Conservation (phyloP, 2,329 filamentous ascomycete genomes). For the Diplodia scrobiculata region DNA sequence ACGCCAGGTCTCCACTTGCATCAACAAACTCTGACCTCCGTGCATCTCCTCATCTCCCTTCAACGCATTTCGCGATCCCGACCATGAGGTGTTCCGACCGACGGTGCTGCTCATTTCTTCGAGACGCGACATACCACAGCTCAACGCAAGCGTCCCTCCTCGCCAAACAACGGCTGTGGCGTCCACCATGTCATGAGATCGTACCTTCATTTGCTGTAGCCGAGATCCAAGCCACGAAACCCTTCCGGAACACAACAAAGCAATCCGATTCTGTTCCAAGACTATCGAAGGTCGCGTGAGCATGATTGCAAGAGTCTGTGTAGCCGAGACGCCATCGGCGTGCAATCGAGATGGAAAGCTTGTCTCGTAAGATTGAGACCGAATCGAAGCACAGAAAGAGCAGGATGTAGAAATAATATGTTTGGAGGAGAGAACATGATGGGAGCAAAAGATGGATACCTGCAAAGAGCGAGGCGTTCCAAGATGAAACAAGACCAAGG, state of each 20-base stretch:
- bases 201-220: not conserved
- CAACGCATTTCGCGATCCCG: not conserved
- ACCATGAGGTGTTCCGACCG: not conserved
- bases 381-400: not conserved
- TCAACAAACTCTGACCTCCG: not conserved
- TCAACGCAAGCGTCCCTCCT: not conserved
- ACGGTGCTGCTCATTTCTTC: not conserved
- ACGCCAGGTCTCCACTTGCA: constrained; percentile 16
- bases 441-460: too few species aligned
- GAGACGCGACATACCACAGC: not conserved
- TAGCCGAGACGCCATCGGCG: not conserved
- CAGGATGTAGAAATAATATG: not conserved
- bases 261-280: not conserved
- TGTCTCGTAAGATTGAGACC: not conserved
- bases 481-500: not conserved
- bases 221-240: not conserved
- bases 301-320: not conserved
- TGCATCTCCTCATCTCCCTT: not conserved
- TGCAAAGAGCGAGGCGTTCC: not conserved
- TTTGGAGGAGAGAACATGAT: too few species aligned
- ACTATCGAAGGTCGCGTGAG: not conserved
- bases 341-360: not conserved
- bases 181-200: not conserved
- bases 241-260: not conserved
- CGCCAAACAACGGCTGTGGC: not conserved